Evolutionary conservation across 805 yeast genomes (phyloP), one percentile per base, ranked within the genome.

Genomic region (Candida morakotiae): DNA sequence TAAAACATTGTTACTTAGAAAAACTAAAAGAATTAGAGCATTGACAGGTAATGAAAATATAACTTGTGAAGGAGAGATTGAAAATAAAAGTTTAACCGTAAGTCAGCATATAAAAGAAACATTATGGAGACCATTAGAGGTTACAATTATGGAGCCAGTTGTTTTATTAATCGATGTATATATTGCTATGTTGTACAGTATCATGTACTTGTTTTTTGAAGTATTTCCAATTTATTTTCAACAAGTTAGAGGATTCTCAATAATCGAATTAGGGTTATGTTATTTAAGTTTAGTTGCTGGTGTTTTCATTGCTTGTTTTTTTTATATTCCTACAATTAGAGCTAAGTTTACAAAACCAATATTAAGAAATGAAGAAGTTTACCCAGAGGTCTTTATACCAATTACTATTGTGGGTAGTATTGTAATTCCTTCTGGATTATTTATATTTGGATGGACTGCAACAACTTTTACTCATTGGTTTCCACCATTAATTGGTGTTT

Each of bases 181-280:
- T 51, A 58, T 73, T 44, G 75, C 79, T 0, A 47, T 78, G 35
- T 60, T 69, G 5, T 79, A 79, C 52, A 73, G 81, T 20, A 54
- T 71, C 22, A 44, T 75, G 43, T 80, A 76, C 52, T 52, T 77
- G 15, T 79, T 75, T 64, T 75, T 79, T 47, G 84, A 80, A 54
- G 78, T 77, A 3, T 76, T 75, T 56, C 85, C 86, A 8, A 60
- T 78, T 26, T 77, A 75, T 2, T 80, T 70, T 34, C 15, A 29
- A 16, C 71, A 64, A 2, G 48, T 64, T 15, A 64, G 75, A 44
- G 49, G 62, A 20, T 79, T 79, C 54, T 65, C 74, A 3, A 47
- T 64, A 16, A 63, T 76, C 21, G 75, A 71, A 37, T 41, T 54
- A 52, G 83, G 84, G 10, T 54, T 64, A 2, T 55, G 80, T 1